A percentile compares a stretch with the other conserved stretches of the same genome.
phyloP scores from a whole-genome alignment of 805 yeast genomes.

The Suhomyces kilbournensis region DNA sequence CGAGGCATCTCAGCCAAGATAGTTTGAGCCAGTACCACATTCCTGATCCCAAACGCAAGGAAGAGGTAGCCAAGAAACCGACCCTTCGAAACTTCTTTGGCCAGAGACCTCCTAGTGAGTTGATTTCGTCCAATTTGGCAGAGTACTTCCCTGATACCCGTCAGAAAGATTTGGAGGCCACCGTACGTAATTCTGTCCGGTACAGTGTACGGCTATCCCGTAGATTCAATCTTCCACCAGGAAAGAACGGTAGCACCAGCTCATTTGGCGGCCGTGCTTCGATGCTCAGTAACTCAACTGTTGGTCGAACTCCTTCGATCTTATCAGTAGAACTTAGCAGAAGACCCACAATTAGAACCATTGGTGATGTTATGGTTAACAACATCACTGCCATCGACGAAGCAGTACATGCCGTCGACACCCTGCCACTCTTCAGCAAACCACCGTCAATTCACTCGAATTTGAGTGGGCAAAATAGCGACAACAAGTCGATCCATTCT shows the following conservation, averaged over 20 bases:
- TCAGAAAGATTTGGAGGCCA: constrained; percentile 66
- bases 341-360: constrained; percentile 39
- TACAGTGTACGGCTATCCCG: constrained; percentile 64
- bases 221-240: constrained; percentile 24
- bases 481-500: constrained; percentile 16
- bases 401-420: constrained; percentile 27
- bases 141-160: constrained; percentile 90
- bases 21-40: constrained; percentile 21
- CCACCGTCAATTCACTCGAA: constrained; percentile 16
- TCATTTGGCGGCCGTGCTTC: constrained; percentile 11
- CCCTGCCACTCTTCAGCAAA: constrained; percentile 14
- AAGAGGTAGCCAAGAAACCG: constrained; percentile 6
- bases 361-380: constrained; percentile 62
- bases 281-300: constrained; percentile 7
- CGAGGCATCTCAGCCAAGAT: constrained; percentile 1
- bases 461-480: constrained; percentile 10
- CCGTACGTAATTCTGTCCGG: constrained; percentile 80
- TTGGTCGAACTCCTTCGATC: constrained; percentile 19
- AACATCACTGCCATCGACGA: constrained; percentile 56
- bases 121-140: constrained; percentile 82
- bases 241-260: constrained; percentile 8
- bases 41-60: constrained; percentile 14
- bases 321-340: constrained; percentile 14
- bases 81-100: constrained; percentile 59
- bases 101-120: constrained; percentile 90